Conservation (phyloP, 305 asterid species). For the Rubia balearica region DNA sequence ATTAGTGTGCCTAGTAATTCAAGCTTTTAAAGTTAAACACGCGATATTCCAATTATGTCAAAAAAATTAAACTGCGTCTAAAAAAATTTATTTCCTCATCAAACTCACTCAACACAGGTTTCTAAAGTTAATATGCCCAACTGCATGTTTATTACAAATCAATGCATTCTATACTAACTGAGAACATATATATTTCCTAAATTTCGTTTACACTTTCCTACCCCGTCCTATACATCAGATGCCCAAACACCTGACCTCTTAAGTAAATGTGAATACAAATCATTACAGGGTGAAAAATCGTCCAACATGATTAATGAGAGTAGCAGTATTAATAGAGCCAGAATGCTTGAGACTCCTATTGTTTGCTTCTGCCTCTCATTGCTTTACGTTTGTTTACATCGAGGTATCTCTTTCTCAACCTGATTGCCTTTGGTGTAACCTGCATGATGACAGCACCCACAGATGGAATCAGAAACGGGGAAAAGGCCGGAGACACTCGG, state of each 20-base stretch:
- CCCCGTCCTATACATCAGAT: constrained; percentile 1
- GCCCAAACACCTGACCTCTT: constrained; percentile 8
- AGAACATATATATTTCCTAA: neutral
- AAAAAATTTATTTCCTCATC: neutral
- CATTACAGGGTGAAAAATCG: neutral
- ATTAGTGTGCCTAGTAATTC: too few species aligned
- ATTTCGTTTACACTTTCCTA: neutral
- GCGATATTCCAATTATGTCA: too few species aligned
- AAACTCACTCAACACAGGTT: neutral
- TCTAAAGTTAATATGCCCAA: neutral
- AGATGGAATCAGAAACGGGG: neutral
- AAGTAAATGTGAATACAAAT: neutral
- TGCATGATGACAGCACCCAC: constrained; percentile 21
- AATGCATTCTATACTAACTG: neutral
- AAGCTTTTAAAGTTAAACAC: too few species aligned
- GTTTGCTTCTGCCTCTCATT: constrained; percentile 78
- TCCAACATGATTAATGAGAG: neutral
- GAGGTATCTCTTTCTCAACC: constrained; percentile 79
- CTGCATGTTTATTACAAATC: neutral
- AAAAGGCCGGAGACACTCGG: neutral
- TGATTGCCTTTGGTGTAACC: constrained; percentile 88
- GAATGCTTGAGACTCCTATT: constrained; percentile 18
- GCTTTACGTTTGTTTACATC: constrained; percentile 79
- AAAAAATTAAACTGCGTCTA: too few species aligned
- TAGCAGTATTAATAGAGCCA: neutral